Evolutionary conservation across 2,329 filamentous ascomycete genomes (phyloP).

Genomic region (Fusarium decemcellulare): DNA sequence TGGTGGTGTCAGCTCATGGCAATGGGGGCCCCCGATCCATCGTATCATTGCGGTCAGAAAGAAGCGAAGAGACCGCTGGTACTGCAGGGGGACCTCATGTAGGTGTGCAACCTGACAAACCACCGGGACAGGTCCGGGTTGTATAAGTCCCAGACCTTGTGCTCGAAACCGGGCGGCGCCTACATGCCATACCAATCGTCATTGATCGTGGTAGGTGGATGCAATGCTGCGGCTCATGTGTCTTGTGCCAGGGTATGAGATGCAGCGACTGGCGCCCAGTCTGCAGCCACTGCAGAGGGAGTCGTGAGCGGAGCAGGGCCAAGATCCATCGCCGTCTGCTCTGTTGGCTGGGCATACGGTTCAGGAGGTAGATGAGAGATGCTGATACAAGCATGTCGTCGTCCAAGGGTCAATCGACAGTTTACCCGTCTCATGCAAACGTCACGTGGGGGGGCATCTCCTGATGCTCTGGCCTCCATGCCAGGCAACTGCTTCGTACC

Average conservation of each 20-base stretch:
- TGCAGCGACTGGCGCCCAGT: conserved; percentile 7
- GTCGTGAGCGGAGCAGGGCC: background rate
- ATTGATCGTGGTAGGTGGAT: conserved; percentile 12
- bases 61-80: conserved; percentile 9
- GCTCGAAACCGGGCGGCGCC: conserved; percentile 3
- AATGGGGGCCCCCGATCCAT: conserved; percentile 3
- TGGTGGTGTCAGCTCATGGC: conserved; percentile 3
- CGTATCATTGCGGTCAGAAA: conserved; percentile 12
- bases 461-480: conserved; percentile 21
- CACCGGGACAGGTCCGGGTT: background rate
- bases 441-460: conserved; percentile 36
- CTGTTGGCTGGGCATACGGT: conserved; percentile 8
- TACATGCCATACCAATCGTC: background rate
- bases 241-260: conserved; percentile 12
- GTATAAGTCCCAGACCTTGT: background rate
- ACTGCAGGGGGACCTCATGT: background rate
- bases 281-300: background rate
- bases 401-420: conserved; percentile 8
- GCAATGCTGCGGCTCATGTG: conserved; percentile 11
- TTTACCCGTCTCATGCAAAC: conserved; percentile 11
- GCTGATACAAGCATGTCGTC: conserved; percentile 4
- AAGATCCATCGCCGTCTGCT: conserved; percentile 5
- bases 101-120: conserved; percentile 9
- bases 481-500: background rate
- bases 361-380: background rate